These are phyloP conservation scores for Phytophthora idaei DNA, from an alignment of 352 stramenopile genomes.

Conservation along the genomic window DNA sequence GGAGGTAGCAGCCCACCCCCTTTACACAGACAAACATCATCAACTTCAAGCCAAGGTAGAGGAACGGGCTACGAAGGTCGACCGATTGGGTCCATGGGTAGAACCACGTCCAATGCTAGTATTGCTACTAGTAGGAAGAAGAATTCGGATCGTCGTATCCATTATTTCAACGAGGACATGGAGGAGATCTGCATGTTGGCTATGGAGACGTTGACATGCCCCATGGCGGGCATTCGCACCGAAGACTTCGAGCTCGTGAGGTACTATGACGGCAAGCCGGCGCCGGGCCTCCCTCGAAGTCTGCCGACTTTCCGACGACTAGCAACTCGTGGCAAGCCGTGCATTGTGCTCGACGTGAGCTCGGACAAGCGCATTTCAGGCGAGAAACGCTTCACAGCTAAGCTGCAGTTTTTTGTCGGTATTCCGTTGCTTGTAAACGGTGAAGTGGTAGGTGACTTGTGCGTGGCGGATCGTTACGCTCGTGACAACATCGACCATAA, in stretches of 20 bases:
- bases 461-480: constrained; percentile 79
- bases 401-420: constrained; percentile 89
- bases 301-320: constrained; percentile 88
- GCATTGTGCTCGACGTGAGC: constrained; percentile 87
- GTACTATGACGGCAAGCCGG: constrained; percentile 68
- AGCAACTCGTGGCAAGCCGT: constrained; percentile 85
- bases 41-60: constrained; percentile 35
- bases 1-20: constrained; percentile 33
- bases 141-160: constrained; percentile 59
- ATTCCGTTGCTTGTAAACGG: constrained; percentile 85
- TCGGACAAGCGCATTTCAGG: constrained; percentile 88
- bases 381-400: constrained; percentile 84
- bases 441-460: constrained; percentile 87
- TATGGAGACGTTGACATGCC: constrained; percentile 86
- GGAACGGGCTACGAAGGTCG: constrained; percentile 36
- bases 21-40: constrained; percentile 28
- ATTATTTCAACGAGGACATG: constrained; percentile 91
- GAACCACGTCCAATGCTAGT: constrained; percentile 41
- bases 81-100: constrained; percentile 37
- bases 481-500: constrained; percentile 86
- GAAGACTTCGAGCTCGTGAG: constrained; percentile 89
- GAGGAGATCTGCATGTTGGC: constrained; percentile 89
- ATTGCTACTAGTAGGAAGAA: constrained; percentile 45
- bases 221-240: constrained; percentile 87
- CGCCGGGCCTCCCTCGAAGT: constrained; percentile 67